Conservation (phyloP, 345 rosid species). For the Euphorbia lathyris region DNA sequence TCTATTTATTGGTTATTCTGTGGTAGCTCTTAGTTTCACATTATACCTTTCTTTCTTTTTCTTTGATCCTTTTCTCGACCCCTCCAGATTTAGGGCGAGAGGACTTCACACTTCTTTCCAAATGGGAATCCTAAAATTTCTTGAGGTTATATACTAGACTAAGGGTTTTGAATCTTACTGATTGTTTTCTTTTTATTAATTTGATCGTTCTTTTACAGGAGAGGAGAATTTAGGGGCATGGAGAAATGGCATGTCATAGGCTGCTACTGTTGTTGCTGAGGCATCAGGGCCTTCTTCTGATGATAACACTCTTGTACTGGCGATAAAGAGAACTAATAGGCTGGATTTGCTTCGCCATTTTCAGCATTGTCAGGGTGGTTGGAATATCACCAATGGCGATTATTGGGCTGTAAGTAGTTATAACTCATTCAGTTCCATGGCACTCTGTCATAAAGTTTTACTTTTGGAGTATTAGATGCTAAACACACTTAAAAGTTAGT, state of each 20-base stretch:
- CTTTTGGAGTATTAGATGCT: background rate
- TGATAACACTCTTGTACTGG: constrained; percentile 53
- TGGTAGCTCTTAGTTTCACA: too few species aligned
- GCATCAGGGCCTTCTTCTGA: constrained; percentile 59
- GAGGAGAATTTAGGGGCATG: constrained; percentile 32
- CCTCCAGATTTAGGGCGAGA: constrained; percentile 10
- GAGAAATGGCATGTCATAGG: constrained; percentile 46
- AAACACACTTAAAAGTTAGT: background rate
- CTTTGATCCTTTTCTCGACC: constrained; percentile 7
- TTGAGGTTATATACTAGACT: too few species aligned
- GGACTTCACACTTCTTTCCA: constrained; percentile 7
- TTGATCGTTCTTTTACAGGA: constrained; percentile 14
- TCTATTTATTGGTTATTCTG: too few species aligned
- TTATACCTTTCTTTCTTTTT: too few species aligned
- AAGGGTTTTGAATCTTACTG: too few species aligned
- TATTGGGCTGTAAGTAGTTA: constrained; percentile 81
- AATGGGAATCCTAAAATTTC: background rate
- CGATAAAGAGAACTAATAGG: constrained; percentile 72
- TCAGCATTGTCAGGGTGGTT: constrained; percentile 67
- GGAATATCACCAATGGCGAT: constrained; percentile 80
- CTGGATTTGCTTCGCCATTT: constrained; percentile 77
- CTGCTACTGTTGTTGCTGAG: constrained; percentile 19
- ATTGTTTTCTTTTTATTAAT: background rate
- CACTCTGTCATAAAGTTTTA: background rate
- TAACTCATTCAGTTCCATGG: background rate